Evolutionary conservation across 257 asterid species (phyloP).

Genomic region (Cynanchum wilfordii): DNA sequence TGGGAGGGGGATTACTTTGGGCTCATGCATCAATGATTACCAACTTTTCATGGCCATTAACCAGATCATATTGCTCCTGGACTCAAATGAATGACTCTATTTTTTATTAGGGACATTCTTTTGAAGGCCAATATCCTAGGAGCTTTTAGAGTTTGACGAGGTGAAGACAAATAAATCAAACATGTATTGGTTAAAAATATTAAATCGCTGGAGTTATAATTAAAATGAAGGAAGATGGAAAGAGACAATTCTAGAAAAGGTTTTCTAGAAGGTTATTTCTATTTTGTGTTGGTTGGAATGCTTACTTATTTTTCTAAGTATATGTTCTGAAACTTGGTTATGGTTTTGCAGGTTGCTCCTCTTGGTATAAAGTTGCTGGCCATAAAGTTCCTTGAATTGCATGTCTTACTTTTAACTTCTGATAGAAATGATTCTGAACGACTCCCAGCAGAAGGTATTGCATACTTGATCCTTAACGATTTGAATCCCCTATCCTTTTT

Average conservation of each 20-base stretch:
- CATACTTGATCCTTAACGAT: not conserved
- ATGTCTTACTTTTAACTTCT: conserved; percentile 57
- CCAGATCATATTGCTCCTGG: not conserved
- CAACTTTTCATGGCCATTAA: not conserved
- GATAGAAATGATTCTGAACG: conserved; percentile 56
- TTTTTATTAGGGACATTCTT: not conserved
- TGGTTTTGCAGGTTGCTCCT: conserved; percentile 56
- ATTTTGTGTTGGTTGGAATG: not conserved
- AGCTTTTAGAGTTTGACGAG: not conserved
- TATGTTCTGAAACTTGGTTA: conserved; percentile 10
- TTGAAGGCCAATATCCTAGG: not conserved
- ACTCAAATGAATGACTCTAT: not conserved
- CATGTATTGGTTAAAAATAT: not conserved
- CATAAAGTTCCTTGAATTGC: conserved; percentile 70
- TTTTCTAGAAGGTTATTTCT: not conserved
- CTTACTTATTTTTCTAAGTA: not conserved
- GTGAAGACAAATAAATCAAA: not conserved
- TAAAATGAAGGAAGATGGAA: not conserved
- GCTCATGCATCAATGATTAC: not conserved
- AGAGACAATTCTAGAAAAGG: not conserved
- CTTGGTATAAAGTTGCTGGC: conserved; percentile 77
- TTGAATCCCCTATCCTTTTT: not conserved
- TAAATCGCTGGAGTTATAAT: not conserved
- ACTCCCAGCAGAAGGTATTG: conserved; percentile 56
- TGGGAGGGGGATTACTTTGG: not conserved